Evolutionary conservation across 2,329 filamentous ascomycete species (phyloP).

Genomic region (Claviceps sp.): DNA sequence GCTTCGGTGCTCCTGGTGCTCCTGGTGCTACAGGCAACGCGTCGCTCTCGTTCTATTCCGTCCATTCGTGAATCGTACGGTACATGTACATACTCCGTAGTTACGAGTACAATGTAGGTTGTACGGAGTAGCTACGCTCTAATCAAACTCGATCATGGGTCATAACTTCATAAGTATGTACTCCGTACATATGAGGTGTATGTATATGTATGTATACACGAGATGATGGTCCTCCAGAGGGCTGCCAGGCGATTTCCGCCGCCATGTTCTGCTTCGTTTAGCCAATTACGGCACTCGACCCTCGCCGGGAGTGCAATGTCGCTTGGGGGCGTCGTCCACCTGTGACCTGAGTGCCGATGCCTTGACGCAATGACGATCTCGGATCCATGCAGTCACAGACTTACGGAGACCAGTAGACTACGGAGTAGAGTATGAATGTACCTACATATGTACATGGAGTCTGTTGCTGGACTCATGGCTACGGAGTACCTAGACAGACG

Average conservation of each 20-base stretch:
- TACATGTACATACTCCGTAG: too few relatives aligned
- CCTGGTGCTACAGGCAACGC: too few relatives aligned
- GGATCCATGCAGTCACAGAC: background rate
- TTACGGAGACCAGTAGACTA: background rate
- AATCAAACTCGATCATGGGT: slow-evolving; percentile 4
- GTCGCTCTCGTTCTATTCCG: too few relatives aligned
- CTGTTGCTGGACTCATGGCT: background rate
- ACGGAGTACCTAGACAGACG: too few relatives aligned
- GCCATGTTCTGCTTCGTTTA: background rate
- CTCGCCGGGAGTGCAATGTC: background rate
- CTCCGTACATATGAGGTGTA: too few relatives aligned
- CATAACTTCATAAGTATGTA: slow-evolving; percentile 4
- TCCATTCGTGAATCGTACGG: too few relatives aligned
- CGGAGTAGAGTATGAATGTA: too few relatives aligned
- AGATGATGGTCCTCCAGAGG: slow-evolving; percentile 3
- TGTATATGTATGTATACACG: slow-evolving; percentile 1
- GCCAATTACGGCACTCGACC: background rate
- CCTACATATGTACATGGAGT: too few relatives aligned
- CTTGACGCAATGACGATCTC: too few relatives aligned
- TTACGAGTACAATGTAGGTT: too few relatives aligned
- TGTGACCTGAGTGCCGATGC: background rate
- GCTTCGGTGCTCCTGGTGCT: too few relatives aligned
- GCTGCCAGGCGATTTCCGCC: slow-evolving; percentile 1
- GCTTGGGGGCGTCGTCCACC: background rate
- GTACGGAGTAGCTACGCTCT: background rate